A percentile compares a stretch with the other conserved stretches of the same genome.
Conservation (phyloP, 2,329 filamentous ascomycete species). For the Fusarium lyarnte region DNA sequence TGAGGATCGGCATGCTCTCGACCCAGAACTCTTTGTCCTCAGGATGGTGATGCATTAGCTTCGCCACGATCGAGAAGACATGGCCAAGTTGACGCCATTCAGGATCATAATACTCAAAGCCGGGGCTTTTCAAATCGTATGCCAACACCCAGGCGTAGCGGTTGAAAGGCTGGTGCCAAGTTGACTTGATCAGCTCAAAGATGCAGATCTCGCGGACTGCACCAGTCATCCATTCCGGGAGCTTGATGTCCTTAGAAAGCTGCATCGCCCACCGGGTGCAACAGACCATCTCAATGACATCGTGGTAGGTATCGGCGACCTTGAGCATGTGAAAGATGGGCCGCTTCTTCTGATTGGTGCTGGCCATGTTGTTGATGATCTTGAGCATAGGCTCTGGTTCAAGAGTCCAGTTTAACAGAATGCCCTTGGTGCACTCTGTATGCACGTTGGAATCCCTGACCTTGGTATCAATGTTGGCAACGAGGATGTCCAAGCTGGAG, state of each 20-base stretch:
- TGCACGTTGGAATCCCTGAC: not conserved
- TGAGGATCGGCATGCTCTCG: not conserved
- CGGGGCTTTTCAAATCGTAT: rapidly evolving
- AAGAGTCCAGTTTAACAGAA: not conserved
- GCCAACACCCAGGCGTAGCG: not conserved
- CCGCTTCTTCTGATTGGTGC: not conserved
- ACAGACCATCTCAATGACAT: not conserved
- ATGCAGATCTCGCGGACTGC: not conserved
- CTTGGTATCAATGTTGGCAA: not conserved
- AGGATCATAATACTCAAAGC: rapidly evolving
- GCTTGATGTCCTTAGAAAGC: not conserved
- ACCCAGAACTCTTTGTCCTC: not conserved
- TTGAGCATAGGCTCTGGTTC: not conserved
- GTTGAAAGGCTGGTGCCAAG: not conserved
- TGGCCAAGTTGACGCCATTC: not conserved
- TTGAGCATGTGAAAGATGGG: not conserved
- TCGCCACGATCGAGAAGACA: not conserved
- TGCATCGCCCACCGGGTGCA: not conserved
- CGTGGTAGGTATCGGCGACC: not conserved
- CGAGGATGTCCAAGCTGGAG: not conserved
- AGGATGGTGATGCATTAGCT: not conserved
- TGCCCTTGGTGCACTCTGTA: not conserved
- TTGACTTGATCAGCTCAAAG: not conserved
- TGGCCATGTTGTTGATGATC: not conserved
- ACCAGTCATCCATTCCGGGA: not conserved